phyloP scores from a whole-genome alignment of 208 protist genomes.

The Trypanosoma vivax region DNA sequence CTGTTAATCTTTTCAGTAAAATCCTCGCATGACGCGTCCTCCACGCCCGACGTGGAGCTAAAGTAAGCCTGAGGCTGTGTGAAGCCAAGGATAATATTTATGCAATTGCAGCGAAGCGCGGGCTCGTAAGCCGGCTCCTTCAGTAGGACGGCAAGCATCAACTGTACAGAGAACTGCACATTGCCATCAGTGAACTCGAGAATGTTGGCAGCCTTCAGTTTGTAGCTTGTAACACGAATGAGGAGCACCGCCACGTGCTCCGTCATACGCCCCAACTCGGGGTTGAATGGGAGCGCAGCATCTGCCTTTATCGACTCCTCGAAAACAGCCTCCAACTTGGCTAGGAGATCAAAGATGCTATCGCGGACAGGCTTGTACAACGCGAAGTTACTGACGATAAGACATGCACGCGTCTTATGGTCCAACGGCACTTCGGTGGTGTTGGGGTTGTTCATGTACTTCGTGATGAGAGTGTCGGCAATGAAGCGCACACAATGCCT shows the following conservation, averaged over 20 bases:
- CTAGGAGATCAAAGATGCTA: slow-evolving; percentile 68
- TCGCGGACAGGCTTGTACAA: slow-evolving; percentile 61
- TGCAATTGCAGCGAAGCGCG: slow-evolving; percentile 85
- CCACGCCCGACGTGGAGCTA: slow-evolving; percentile 34
- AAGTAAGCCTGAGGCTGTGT: slow-evolving; percentile 90
- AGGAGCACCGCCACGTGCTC: slow-evolving; percentile 90
- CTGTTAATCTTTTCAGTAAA: slow-evolving; percentile 89
- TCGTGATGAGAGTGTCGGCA: slow-evolving; percentile 38
- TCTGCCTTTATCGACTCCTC: slow-evolving; percentile 82
- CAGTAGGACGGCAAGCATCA: slow-evolving; percentile 86
- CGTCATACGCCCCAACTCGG: slow-evolving; percentile 88
- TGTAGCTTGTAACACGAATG: slow-evolving; percentile 85
- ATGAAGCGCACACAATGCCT: slow-evolving; percentile 27
- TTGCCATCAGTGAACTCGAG: slow-evolving; percentile 88
- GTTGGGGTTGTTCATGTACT: slow-evolving; percentile 81
- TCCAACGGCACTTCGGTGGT: slow-evolving; percentile 60
- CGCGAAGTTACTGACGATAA: slow-evolving; percentile 87
- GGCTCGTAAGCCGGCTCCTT: slow-evolving; percentile 90
- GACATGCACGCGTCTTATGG: slow-evolving; percentile 77
- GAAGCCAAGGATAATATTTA: slow-evolving; percentile 80
- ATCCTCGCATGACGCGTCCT: slow-evolving; percentile 70
- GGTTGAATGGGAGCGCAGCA: slow-evolving; percentile 81
- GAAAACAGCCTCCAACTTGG: slow-evolving; percentile 76
- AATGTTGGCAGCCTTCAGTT: slow-evolving; percentile 81
- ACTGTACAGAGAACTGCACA: slow-evolving; percentile 88